Conservation (phyloP, 2,329 filamentous ascomycete genomes). For the Beauveria sp. region DNA sequence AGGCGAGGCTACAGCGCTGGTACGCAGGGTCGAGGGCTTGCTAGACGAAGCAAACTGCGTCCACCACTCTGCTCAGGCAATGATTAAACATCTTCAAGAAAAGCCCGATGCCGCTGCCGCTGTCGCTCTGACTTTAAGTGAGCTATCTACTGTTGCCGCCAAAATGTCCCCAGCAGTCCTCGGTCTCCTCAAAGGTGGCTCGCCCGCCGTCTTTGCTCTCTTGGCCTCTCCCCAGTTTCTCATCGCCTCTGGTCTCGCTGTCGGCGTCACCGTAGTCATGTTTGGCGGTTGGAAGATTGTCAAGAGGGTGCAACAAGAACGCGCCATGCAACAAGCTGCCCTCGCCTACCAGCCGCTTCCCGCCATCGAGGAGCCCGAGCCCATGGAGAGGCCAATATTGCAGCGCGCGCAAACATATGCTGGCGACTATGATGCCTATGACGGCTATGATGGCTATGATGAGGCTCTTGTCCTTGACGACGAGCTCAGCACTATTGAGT, state of each 20-base stretch:
- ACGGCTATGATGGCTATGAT: slow-evolving; percentile 28
- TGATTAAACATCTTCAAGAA: slow-evolving; percentile 65
- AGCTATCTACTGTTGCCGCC: slow-evolving; percentile 72
- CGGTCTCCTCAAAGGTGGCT: slow-evolving; percentile 65
- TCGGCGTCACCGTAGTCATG: slow-evolving; percentile 91
- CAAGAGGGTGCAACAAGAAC: slow-evolving; percentile 61
- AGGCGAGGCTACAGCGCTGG: slow-evolving; percentile 44
- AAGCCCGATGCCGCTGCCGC: slow-evolving; percentile 84
- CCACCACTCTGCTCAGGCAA: slow-evolving; percentile 74
- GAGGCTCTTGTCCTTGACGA: slow-evolving; percentile 52
- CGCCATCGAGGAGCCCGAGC: slow-evolving; percentile 13
- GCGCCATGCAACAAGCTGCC: slow-evolving; percentile 23
- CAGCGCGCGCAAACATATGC: slow-evolving; percentile 23
- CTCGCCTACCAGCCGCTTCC: slow-evolving; percentile 19
- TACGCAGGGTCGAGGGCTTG: slow-evolving; percentile 66
- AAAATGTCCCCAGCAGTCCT: slow-evolving; percentile 83
- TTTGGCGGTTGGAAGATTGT: slow-evolving; percentile 97
- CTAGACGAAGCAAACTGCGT: slow-evolving; percentile 84
- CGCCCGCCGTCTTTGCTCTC: slow-evolving; percentile 79
- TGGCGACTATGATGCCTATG: slow-evolving; percentile 25
- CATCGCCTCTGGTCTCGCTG: slow-evolving; percentile 80
- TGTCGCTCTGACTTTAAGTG: slow-evolving; percentile 84
- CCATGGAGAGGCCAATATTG: slow-evolving; percentile 3
- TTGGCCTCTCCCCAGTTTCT: slow-evolving; percentile 89
- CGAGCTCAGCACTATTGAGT: slow-evolving; percentile 51